Conservation (phyloP, 306 rosid genomes). For the Cucurbita maxima region DNA sequence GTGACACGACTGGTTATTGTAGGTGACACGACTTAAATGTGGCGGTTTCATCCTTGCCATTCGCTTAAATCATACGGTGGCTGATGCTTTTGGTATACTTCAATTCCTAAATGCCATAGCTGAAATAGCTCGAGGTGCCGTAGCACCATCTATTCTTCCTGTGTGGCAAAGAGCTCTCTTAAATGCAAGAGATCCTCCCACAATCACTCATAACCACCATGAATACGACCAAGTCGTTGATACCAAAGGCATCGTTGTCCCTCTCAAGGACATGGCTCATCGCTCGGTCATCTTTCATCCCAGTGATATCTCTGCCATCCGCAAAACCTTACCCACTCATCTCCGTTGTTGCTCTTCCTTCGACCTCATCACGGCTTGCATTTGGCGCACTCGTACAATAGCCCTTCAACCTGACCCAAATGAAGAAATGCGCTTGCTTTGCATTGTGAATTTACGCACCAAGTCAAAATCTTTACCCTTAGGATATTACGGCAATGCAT, state of each 20-base stretch:
- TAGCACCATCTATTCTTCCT: slow-evolving; percentile 11
- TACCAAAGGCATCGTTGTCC: not conserved
- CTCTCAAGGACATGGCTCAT: not conserved
- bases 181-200: slow-evolving; percentile 12
- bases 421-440: not conserved
- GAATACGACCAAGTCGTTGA: not conserved
- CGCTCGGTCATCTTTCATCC: slow-evolving; percentile 8
- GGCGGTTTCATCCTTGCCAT: slow-evolving; percentile 18
- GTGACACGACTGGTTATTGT: not conserved
- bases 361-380: slow-evolving; percentile 7
- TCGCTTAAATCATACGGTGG: slow-evolving; percentile 17
- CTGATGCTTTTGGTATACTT: not conserved
- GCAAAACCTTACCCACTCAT: not conserved
- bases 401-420: not conserved
- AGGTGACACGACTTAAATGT: slow-evolving; percentile 17
- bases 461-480: slow-evolving; percentile 15
- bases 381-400: slow-evolving; percentile 8
- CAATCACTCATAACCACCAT: not conserved
- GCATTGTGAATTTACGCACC: not conserved
- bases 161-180: slow-evolving; percentile 10
- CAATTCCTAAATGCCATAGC: not conserved
- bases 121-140: slow-evolving; percentile 6
- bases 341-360: not conserved
- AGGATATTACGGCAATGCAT: slow-evolving; percentile 19
- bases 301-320: not conserved